Evolutionary conservation across 163 green algal species (phyloP).

Genomic region (Scenedesmus sp.): DNA sequence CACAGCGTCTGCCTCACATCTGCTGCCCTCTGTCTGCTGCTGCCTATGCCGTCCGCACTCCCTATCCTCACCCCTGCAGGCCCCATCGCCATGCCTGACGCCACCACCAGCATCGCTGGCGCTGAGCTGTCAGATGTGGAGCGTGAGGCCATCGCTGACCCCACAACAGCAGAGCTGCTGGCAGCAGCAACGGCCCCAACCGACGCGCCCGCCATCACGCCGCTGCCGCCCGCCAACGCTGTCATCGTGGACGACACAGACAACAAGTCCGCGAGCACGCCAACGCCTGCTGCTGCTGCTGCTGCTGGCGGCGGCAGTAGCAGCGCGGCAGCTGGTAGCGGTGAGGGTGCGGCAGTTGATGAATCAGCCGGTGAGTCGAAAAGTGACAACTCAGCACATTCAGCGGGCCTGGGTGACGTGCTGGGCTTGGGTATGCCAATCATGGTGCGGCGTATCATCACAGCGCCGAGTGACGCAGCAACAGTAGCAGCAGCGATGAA

Average conservation of each 20-base stretch:
- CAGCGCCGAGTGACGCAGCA: not conserved
- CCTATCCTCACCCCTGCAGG: not conserved
- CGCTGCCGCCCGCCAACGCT: not conserved
- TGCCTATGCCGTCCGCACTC: too few relatives aligned
- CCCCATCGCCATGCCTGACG: not conserved
- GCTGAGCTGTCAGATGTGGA: constrained; percentile 11
- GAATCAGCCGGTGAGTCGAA: not conserved
- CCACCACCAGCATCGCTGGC: not conserved
- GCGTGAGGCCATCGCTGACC: constrained; percentile 17
- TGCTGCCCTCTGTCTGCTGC: too few relatives aligned
- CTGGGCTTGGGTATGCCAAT: not conserved
- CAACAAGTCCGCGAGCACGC: not conserved
- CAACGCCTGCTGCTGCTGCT: constrained; percentile 7
- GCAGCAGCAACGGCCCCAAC: not conserved
- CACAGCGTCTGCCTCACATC: too few relatives aligned
- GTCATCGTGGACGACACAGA: not conserved
- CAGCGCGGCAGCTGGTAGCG: not conserved
- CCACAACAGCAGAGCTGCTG: constrained; percentile 17
- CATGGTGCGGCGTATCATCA: constrained; percentile 1
- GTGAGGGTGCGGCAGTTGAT: not conserved
- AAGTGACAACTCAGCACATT: not conserved
- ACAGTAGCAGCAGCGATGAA: not conserved
- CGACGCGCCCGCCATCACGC: not conserved
- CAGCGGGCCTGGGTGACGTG: not conserved
- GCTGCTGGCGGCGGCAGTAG: not conserved